Evolutionary conservation across 164 flowering plant species (phyloP).

Genomic region (Vitis riparia): DNA sequence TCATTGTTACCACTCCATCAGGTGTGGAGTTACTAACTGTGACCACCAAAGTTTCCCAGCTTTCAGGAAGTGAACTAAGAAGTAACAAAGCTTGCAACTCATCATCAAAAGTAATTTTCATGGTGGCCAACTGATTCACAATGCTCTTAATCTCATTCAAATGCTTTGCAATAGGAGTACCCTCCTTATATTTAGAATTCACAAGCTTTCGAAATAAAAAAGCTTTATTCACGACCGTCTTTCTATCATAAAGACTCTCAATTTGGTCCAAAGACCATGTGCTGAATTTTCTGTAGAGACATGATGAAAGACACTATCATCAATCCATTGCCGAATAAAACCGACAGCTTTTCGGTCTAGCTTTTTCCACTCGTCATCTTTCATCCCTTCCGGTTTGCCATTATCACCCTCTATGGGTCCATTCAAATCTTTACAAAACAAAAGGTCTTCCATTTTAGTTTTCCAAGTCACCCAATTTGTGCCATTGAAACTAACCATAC

Average conservation of each 20-base stretch:
- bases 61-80: too few species aligned
- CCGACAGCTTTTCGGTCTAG: too few species aligned
- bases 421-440: neutral
- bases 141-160: neutral
- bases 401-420: too few species aligned
- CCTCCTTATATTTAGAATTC: neutral
- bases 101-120: constrained; percentile 7
- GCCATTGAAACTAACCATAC: too few species aligned
- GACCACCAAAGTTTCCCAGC: neutral
- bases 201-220: constrained; percentile 5
- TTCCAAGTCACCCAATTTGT: neutral
- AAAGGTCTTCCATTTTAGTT: constrained; percentile 1
- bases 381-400: too few species aligned
- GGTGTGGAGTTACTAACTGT: constrained; percentile 9
- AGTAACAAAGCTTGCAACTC: constrained; percentile 7
- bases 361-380: too few species aligned
- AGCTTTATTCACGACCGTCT: constrained; percentile 2
- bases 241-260: constrained; percentile 9
- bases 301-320: too few species aligned
- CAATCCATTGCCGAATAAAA: too few species aligned
- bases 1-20: neutral
- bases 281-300: too few species aligned
- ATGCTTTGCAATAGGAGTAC: neutral
- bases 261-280: too few species aligned
- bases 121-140: neutral